phyloP scores from a whole-genome alignment of 2,329 filamentous ascomycete genomes.

The Ampelomyces quisqualis region DNA sequence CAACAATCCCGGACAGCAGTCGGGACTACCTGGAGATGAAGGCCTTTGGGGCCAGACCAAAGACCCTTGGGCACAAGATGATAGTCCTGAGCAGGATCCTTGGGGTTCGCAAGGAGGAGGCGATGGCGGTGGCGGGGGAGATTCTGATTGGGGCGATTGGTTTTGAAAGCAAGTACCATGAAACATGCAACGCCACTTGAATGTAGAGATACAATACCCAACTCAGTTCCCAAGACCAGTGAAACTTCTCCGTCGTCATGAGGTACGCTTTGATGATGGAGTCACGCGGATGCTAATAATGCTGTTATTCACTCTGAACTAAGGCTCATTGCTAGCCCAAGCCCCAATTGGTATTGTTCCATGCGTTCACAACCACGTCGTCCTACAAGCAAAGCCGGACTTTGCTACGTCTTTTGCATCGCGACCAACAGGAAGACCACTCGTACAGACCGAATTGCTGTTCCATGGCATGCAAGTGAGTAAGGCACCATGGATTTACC shows the following conservation, averaged over 20 bases:
- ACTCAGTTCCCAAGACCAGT: no score
- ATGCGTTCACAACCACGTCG: no score
- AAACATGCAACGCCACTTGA: background rate
- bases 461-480: no score
- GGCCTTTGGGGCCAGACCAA: constrained; percentile 33
- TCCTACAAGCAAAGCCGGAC: no score
- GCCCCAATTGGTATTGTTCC: no score
- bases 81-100: constrained; percentile 26
- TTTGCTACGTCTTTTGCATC: no score
- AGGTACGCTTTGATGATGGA: background rate
- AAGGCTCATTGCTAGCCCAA: no score
- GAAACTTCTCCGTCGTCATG: no score
- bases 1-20: constrained; percentile 22
- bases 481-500: no score
- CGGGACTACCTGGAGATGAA: constrained; percentile 18
- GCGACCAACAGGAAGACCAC: no score
- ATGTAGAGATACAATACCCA: constrained; percentile 1
- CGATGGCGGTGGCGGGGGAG: constrained; percentile 20
- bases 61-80: constrained; percentile 29
- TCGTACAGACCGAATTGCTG: no score
- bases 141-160: constrained; percentile 29
- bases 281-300: background rate
- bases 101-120: constrained; percentile 34
- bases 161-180: constrained; percentile 12
- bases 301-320: no score